Conservation (phyloP, 768 basidiomycete species). For the Cystobasidium ongulense region DNA sequence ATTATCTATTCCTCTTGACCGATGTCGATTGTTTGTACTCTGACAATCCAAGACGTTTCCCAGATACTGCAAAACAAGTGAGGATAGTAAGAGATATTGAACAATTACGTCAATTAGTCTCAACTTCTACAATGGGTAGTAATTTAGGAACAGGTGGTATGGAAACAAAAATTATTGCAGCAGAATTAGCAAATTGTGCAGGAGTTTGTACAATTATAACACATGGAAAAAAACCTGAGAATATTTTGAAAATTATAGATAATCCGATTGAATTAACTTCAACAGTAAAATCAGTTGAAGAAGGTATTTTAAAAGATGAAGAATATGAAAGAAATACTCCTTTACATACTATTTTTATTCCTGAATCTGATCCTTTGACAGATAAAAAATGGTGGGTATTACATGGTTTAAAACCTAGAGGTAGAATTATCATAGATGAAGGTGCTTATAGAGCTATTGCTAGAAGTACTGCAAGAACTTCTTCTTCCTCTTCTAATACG, state of each 20-base stretch:
- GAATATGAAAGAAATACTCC: slow-evolving; percentile 44
- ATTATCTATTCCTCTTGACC: slow-evolving; percentile 90
- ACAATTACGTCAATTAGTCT: slow-evolving; percentile 74
- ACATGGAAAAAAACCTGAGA: slow-evolving; percentile 67
- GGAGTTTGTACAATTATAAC: slow-evolving; percentile 87
- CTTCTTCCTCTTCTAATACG: not conserved
- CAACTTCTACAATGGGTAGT: slow-evolving; percentile 82
- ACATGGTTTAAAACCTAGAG: slow-evolving; percentile 85
- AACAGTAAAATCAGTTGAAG: not conserved
- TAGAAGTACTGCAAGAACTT: slow-evolving; percentile 46
- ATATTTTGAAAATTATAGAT: slow-evolving; percentile 65
- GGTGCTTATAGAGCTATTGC: slow-evolving; percentile 79
- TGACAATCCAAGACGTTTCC: slow-evolving; percentile 64
- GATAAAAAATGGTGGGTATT: slow-evolving; percentile 94
- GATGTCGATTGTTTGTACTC: slow-evolving; percentile 96
- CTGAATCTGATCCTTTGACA: slow-evolving; percentile 60
- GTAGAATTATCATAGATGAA: slow-evolving; percentile 74
- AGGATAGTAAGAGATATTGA: slow-evolving; percentile 74
- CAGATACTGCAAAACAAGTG: slow-evolving; percentile 55
- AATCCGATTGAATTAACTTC: slow-evolving; percentile 26
- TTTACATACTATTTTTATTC: slow-evolving; percentile 83
- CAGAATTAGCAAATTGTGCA: slow-evolving; percentile 90
- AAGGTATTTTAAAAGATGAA: slow-evolving; percentile 7
- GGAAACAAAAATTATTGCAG: slow-evolving; percentile 98
- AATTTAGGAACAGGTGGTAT: slow-evolving; percentile 94